Evolutionary conservation across 164 flowering plant species (phyloP).

Genomic region (Stephania japonica): DNA sequence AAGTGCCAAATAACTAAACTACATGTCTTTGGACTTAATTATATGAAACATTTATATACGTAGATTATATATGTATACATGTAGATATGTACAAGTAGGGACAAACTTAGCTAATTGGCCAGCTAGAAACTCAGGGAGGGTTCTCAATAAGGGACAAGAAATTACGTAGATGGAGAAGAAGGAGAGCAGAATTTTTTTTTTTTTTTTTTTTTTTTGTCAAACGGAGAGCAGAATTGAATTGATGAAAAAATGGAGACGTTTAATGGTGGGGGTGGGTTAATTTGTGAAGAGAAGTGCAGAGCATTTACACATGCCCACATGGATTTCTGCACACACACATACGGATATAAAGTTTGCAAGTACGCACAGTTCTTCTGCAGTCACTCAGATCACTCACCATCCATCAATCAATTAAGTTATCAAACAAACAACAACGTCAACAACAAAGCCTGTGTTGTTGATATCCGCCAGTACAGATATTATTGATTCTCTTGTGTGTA

Average conservation of each 20-base stretch:
- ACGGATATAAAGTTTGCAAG: background rate
- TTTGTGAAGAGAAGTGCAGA: constrained; percentile 17
- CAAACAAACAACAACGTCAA: constrained; percentile 14
- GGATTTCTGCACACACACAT: constrained; percentile 19
- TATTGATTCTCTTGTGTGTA: constrained; percentile 9
- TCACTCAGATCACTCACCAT: constrained; percentile 11
- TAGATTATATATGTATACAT: no score
- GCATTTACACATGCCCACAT: constrained; percentile 31
- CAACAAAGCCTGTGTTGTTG: background rate
- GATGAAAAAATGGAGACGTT: background rate
- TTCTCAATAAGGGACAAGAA: no score
- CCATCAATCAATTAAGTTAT: no score
- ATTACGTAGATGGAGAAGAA: no score
- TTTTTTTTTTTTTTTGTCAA: no score
- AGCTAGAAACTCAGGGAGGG: no score
- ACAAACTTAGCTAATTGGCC: no score
- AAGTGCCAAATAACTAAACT: no score
- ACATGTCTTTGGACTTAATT: background rate
- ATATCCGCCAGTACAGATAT: constrained; percentile 32
- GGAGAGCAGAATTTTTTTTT: no score
- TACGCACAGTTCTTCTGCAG: constrained; percentile 1
- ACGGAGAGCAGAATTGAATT: no score
- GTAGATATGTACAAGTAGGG: background rate
- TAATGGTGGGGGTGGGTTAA: background rate
- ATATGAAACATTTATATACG: no score